Percentiles rank a stretch among this genome's conserved stretches.
phyloP scores from a whole-genome alignment of 352 stramenopile genomes.

The Blastocystis sp. region DNA sequence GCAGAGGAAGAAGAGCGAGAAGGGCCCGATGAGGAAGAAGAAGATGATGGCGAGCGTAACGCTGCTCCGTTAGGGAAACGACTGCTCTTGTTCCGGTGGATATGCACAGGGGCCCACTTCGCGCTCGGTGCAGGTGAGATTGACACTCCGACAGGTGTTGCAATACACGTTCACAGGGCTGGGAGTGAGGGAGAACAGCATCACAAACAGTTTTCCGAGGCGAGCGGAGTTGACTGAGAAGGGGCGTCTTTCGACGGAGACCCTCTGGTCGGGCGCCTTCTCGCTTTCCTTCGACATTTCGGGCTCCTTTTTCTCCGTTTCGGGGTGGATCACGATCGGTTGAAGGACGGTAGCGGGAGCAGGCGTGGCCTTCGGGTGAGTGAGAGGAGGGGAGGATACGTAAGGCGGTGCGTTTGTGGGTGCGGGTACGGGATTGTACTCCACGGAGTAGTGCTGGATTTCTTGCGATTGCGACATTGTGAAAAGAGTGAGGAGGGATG shows the following conservation, averaged over 20 bases:
- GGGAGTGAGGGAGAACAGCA: neutral
- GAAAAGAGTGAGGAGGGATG: neutral
- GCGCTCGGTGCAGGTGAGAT: constrained; percentile 34
- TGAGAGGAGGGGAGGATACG: no score
- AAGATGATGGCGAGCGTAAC: constrained; percentile 44
- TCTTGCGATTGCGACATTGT: neutral
- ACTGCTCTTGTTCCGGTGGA: neutral
- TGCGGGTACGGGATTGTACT: constrained; percentile 1
- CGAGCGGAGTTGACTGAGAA: neutral
- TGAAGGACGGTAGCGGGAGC: constrained; percentile 57
- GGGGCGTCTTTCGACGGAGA: neutral
- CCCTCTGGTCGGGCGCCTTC: neutral
- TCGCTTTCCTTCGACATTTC: neutral
- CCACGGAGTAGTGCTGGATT: neutral
- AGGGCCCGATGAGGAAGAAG: constrained; percentile 63
- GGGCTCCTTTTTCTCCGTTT: no score
- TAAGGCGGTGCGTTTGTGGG: neutral
- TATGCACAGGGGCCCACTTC: constrained; percentile 44
- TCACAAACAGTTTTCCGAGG: constrained; percentile 2
- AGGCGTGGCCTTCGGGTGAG: no score
- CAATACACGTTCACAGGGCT: constrained; percentile 67
- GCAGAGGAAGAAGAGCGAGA: constrained; percentile 63
- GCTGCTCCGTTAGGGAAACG: neutral
- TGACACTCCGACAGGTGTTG: constrained; percentile 49
- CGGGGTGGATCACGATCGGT: constrained; percentile 20